Percentiles rank a stretch among this genome's conserved stretches.
Conservation (phyloP, 2,329 filamentous ascomycete genomes). For the Ilyonectria mors-panacis region DNA sequence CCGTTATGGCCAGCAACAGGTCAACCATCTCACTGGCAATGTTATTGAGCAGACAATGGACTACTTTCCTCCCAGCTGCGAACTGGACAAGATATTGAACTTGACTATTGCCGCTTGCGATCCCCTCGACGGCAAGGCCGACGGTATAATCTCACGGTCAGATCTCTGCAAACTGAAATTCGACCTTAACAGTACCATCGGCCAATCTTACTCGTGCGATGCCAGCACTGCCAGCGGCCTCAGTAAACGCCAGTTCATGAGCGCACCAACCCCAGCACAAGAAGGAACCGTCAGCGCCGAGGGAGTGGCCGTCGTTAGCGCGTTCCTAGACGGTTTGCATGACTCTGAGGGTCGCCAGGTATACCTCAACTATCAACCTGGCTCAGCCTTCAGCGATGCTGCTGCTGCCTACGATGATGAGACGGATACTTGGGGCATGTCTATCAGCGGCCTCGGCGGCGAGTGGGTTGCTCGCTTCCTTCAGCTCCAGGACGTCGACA, state of each 20-base stretch:
- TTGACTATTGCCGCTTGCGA: constrained; percentile 26
- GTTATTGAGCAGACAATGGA: constrained; percentile 56
- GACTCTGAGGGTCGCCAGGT: constrained; percentile 54
- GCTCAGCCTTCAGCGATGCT: constrained; percentile 53
- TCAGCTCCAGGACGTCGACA: constrained; percentile 52
- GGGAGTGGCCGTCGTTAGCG: constrained; percentile 50
- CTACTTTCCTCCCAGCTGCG: constrained; percentile 55
- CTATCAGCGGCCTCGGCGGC: constrained; percentile 49
- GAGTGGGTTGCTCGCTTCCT: constrained; percentile 59
- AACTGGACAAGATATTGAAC: constrained; percentile 26
- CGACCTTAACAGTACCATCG: constrained; percentile 49
- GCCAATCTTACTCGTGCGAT: constrained; percentile 52
- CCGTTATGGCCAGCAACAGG: constrained; percentile 61
- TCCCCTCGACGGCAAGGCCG: constrained; percentile 19
- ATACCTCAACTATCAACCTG: constrained; percentile 54
- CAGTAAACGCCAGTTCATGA: constrained; percentile 14
- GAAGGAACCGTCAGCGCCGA: constrained; percentile 53
- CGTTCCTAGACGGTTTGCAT: constrained; percentile 54
- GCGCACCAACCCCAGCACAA: constrained; percentile 49
- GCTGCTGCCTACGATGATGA: constrained; percentile 50
- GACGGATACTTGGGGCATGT: constrained; percentile 50
- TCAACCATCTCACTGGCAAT: constrained; percentile 58
- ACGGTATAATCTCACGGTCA: constrained; percentile 24
- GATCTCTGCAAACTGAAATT: constrained; percentile 49
- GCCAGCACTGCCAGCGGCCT: constrained; percentile 8